Evolutionary conservation across 768 basidiomycete species (phyloP), one percentile per base, ranked within the genome.

Genomic region (Leucosporidium creatinivorum): DNA sequence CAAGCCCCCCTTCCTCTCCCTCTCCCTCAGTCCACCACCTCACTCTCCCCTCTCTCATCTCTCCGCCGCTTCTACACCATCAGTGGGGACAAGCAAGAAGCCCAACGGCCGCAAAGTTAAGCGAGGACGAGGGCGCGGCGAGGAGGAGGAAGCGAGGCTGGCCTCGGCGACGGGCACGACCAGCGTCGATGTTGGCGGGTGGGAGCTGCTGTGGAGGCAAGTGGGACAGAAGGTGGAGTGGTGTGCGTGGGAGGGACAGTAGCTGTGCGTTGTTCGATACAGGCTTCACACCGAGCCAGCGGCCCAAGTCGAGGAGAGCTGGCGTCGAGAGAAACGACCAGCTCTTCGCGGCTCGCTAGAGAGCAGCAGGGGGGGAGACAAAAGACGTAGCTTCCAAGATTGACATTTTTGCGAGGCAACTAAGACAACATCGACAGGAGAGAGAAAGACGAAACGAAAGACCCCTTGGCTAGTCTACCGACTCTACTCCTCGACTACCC

Each of bases 61-160:
- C n/a, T 71, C 69, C 1, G 36, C 60, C 13, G 26, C 30, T 8
- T 19, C 19, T 12, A 28, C 44, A 1, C 69, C 69, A 12, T 61
- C 65, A 15, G 61, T 67, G 9, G 66, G 63, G 0, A 71, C 69
- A 21, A 48, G 49, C 17, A 56, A 60, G 51, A 48, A 54, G 26
- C 63, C 66, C 39, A 67, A 71, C 54, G 69, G 69, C 26, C 67
- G 65, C 52, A 71, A 68, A 58, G 63, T 63, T 25, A 71, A 71
- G 33, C 54, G 69, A 18, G 69, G 69, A 9, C 54, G 69, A 10
- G 69, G 69, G 18, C 28, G 61, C 0, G 69, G 69, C 9, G 69
- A 71, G 61, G 69, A 71, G 51, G 69, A 71, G n/a, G 69, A 71
- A 26, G 66, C 65, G 3, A 23, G 33, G 31, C 39, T 13, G 39